A percentile compares a stretch with the other conserved stretches of the same genome.
Conservation (phyloP, 1,284 basidiomycete genomes). For the Rhodofomes roseus region DNA sequence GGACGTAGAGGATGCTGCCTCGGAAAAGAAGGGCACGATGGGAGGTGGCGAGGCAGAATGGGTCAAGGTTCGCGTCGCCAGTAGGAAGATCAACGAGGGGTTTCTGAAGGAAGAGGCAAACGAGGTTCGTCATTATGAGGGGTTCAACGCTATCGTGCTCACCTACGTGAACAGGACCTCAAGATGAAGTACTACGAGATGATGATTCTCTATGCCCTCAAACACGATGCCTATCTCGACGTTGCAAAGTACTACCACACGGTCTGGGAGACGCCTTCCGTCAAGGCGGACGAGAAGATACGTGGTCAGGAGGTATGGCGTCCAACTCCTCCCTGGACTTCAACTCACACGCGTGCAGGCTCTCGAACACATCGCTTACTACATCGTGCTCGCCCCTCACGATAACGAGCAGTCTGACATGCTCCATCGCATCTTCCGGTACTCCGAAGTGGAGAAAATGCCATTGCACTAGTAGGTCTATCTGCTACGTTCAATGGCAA, state of each 20-base stretch:
- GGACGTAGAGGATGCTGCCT: constrained; percentile 52
- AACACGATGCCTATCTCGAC: constrained; percentile 85
- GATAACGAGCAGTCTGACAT: constrained; percentile 98
- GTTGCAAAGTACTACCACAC: constrained; percentile 95
- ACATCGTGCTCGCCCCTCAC: constrained; percentile 89
- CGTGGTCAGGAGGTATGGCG: constrained; percentile 71
- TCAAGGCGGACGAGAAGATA: constrained; percentile 75
- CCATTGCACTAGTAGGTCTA: constrained; percentile 81
- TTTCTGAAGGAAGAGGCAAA: constrained; percentile 90
- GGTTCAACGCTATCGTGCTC: constrained; percentile 4
- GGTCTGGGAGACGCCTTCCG: constrained; percentile 92
- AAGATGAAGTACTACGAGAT: constrained; percentile 96
- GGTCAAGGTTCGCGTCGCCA: constrained; percentile 88
- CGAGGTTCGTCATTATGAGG: constrained; percentile 54
- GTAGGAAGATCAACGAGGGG: constrained; percentile 91
- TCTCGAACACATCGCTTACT: constrained; percentile 92
- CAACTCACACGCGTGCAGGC: constrained; percentile 46
- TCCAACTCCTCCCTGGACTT: background rate
- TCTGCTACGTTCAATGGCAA: background rate
- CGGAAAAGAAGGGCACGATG: constrained; percentile 52
- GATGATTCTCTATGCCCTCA: constrained; percentile 92
- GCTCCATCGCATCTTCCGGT: constrained; percentile 82
- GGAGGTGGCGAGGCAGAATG: constrained; percentile 82
- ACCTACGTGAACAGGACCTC: constrained; percentile 64
- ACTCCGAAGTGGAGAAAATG: constrained; percentile 77